Conservation (phyloP, 23 red algal genomes). For the Gracilariopsis chorda region DNA sequence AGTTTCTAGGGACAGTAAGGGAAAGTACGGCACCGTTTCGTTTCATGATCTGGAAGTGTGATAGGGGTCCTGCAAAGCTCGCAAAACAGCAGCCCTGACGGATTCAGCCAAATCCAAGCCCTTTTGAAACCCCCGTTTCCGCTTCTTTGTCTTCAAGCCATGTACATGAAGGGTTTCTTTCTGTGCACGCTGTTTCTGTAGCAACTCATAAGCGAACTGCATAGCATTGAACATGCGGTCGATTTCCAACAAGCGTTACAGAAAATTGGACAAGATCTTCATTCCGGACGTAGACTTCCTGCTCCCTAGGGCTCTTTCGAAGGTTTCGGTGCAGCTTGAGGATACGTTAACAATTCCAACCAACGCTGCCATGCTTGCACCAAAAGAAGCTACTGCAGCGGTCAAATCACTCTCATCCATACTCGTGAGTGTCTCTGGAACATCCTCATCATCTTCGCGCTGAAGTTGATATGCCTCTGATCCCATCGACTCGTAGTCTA, state of each 20-base stretch:
- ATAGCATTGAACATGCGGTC: constrained; percentile 52
- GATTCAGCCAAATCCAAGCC: not conserved
- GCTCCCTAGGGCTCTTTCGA: not conserved
- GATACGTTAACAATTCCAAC: constrained; percentile 49
- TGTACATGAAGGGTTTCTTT: constrained; percentile 7
- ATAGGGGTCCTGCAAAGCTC: not conserved
- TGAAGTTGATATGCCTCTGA: not conserved
- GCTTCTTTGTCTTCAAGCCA: not conserved
- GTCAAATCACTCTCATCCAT: constrained; percentile 32
- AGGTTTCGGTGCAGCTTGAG: not conserved
- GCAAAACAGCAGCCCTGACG: not conserved
- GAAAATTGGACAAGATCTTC: not conserved
- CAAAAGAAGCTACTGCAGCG: constrained; percentile 41
- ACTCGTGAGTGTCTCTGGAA: not conserved
- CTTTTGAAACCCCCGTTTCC: not conserved
- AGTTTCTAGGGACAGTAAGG: constrained; percentile 9
- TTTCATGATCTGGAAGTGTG: not conserved
- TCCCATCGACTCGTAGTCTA: constrained; percentile 30
- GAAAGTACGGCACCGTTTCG: not conserved
- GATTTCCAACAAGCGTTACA: constrained; percentile 43
- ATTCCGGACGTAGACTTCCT: not conserved
- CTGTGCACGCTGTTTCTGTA: not conserved
- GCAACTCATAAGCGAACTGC: constrained; percentile 32
- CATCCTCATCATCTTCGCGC: not conserved
- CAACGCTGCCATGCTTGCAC: constrained; percentile 40